phyloP scores from a whole-genome alignment of 805 yeast genomes.

The Ogataea parapolymorpha region DNA sequence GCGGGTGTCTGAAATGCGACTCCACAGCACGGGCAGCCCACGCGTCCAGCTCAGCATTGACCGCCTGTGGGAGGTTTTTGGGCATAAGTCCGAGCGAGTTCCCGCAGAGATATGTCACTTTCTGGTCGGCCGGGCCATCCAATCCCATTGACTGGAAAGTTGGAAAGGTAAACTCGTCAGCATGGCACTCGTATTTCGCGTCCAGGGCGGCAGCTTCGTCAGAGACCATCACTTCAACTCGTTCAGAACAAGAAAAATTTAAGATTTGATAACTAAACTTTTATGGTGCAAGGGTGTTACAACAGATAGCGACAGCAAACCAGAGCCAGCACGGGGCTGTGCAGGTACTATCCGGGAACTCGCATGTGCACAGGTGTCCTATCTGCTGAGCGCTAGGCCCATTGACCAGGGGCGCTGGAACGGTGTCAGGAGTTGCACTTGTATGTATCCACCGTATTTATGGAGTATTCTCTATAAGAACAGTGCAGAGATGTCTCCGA shows the following conservation, averaged over 20 bases:
- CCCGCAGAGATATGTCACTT: conserved; percentile 73
- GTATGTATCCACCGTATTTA: neutral
- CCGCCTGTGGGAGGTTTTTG: conserved; percentile 48
- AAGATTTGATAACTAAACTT: neutral
- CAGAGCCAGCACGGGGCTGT: neutral
- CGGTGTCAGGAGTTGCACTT: neutral
- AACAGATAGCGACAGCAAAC: neutral
- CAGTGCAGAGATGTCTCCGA: conserved; percentile 6
- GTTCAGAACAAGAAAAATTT: neutral
- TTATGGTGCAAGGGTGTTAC: neutral
- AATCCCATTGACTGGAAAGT: conserved; percentile 62
- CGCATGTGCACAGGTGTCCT: no score
- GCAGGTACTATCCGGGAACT: no score
- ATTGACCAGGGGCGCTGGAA: no score
- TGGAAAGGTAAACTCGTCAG: conserved; percentile 59
- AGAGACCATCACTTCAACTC: neutral
- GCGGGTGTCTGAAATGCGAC: conserved; percentile 74
- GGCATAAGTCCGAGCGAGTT: conserved; percentile 96
- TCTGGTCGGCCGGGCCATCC: conserved; percentile 17
- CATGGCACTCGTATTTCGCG: conserved; percentile 35
- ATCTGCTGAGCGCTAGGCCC: no score
- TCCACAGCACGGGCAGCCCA: conserved; percentile 84
- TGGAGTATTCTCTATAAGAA: neutral
- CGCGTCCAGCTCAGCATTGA: conserved; percentile 68
- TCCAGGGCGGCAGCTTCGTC: conserved; percentile 32